Evolutionary conservation across 306 rosid species (phyloP).

Genomic region (Malus fusca): DNA sequence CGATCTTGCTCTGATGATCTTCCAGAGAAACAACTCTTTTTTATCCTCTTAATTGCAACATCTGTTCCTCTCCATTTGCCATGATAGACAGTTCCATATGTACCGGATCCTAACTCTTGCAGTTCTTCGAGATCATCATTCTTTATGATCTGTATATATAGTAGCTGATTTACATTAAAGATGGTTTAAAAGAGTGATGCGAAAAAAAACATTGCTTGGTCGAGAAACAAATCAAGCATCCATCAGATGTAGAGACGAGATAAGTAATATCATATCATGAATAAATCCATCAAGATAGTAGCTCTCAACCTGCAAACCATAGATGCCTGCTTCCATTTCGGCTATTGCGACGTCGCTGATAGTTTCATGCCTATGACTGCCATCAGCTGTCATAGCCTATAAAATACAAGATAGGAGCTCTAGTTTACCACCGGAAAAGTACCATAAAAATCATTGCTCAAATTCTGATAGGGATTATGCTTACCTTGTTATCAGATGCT

Average conservation of each 20-base stretch:
- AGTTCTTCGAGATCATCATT: slow-evolving; percentile 74
- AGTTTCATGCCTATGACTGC: slow-evolving; percentile 24
- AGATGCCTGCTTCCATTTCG: slow-evolving; percentile 64
- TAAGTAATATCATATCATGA: background rate
- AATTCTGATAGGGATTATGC: slow-evolving; percentile 10
- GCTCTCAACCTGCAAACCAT: slow-evolving; percentile 77
- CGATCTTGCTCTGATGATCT: slow-evolving; percentile 86
- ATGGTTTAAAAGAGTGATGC: background rate
- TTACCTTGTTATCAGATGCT: slow-evolving; percentile 52
- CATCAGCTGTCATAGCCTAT: slow-evolving; percentile 41
- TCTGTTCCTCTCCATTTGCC: slow-evolving; percentile 99
- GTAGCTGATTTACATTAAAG: background rate
- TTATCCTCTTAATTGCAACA: slow-evolving; percentile 90
- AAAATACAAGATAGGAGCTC: slow-evolving; percentile 15
- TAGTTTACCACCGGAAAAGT: slow-evolving; percentile 5
- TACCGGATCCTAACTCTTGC: slow-evolving; percentile 90
- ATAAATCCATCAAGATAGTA: slow-evolving; percentile 5
- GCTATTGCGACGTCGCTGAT: slow-evolving; percentile 40
- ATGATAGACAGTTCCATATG: slow-evolving; percentile 92
- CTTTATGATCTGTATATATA: slow-evolving; percentile 58
- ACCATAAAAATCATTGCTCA: slow-evolving; percentile 9
- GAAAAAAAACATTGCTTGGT: no score
- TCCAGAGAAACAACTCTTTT: slow-evolving; percentile 85
- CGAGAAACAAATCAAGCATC: slow-evolving; percentile 3
- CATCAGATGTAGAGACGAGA: slow-evolving; percentile 7